Evolutionary conservation across 164 flowering plant species (phyloP).

Genomic region (Malania oleifera): DNA sequence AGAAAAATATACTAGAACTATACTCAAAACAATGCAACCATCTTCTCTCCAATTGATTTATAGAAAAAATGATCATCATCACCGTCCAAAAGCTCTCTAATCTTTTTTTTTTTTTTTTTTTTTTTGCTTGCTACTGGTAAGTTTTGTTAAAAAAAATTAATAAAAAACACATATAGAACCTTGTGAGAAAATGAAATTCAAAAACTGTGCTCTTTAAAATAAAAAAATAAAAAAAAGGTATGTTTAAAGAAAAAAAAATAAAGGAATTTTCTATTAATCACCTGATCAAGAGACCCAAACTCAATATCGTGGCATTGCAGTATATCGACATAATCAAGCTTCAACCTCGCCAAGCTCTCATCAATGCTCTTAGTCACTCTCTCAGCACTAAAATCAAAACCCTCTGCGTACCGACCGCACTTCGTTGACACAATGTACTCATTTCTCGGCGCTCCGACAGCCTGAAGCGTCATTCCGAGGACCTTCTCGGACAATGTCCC

Average conservation of each 20-base stretch:
- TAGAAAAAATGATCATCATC: not conserved
- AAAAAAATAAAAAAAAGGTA: too few species aligned
- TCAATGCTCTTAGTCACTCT: slow-evolving; percentile 86
- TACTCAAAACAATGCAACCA: too few species aligned
- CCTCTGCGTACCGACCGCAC: slow-evolving; percentile 81
- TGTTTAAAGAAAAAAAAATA: not conserved
- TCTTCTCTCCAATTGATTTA: not conserved
- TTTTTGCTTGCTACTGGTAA: too few species aligned
- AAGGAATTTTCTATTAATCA: slow-evolving; percentile 11
- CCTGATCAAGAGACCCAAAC: slow-evolving; percentile 93
- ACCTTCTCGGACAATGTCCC: slow-evolving; percentile 82
- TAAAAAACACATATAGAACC: not conserved
- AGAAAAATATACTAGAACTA: too few species aligned
- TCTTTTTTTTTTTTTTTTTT: too few species aligned
- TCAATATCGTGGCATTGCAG: slow-evolving; percentile 97
- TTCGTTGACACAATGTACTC: slow-evolving; percentile 83
- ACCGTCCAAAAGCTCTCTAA: too few species aligned
- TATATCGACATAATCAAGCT: slow-evolving; percentile 91
- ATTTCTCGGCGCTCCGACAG: slow-evolving; percentile 57
- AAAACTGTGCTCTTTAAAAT: not conserved
- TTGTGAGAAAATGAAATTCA: not conserved
- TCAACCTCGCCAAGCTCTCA: slow-evolving; percentile 89
- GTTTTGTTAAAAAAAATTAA: too few species aligned
- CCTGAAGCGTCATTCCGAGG: slow-evolving; percentile 73
- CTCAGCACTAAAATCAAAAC: slow-evolving; percentile 94